These are phyloP conservation scores for Curvularia sp. DNA, from an alignment of 2,329 filamentous ascomycete genomes.

Conservation along the genomic window DNA sequence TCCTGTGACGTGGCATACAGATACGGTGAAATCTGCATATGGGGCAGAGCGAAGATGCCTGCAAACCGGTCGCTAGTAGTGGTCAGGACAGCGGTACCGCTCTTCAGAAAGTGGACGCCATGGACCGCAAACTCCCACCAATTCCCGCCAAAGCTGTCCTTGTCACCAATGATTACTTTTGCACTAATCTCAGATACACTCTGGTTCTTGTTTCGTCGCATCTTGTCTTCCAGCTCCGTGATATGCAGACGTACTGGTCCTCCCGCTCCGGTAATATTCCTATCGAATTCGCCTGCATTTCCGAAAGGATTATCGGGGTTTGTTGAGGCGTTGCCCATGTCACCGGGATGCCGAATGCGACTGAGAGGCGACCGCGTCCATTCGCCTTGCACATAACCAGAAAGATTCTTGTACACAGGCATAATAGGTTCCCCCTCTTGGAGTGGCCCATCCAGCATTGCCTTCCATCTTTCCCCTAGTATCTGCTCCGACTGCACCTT, in stretches of 20 bases:
- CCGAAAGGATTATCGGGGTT: conserved; percentile 72
- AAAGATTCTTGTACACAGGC: conserved; percentile 78
- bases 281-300: conserved; percentile 67
- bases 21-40: conserved; percentile 70
- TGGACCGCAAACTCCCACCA: conserved; percentile 81
- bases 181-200: conserved; percentile 72
- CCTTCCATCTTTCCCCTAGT: conserved; percentile 46
- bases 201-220: conserved; percentile 41
- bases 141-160: conserved; percentile 67
- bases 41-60: conserved; percentile 88
- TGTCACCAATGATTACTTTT: conserved; percentile 74
- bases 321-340: conserved; percentile 61
- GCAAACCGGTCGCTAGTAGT: conserved; percentile 88
- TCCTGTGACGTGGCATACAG: conserved; percentile 57
- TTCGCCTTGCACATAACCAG: conserved; percentile 76
- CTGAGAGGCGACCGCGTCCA: conserved; percentile 69
- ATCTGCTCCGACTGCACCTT: conserved; percentile 60
- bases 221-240: conserved; percentile 58
- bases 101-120: conserved; percentile 84
- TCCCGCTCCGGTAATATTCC: conserved; percentile 76
- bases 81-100: conserved; percentile 79
- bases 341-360: conserved; percentile 55
- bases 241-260: conserved; percentile 75
- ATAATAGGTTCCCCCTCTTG: conserved; percentile 53
- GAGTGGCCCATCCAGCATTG: conserved; percentile 42